Conservation (phyloP, 2,329 filamentous ascomycete species). For the Cytospora schulzeri region DNA sequence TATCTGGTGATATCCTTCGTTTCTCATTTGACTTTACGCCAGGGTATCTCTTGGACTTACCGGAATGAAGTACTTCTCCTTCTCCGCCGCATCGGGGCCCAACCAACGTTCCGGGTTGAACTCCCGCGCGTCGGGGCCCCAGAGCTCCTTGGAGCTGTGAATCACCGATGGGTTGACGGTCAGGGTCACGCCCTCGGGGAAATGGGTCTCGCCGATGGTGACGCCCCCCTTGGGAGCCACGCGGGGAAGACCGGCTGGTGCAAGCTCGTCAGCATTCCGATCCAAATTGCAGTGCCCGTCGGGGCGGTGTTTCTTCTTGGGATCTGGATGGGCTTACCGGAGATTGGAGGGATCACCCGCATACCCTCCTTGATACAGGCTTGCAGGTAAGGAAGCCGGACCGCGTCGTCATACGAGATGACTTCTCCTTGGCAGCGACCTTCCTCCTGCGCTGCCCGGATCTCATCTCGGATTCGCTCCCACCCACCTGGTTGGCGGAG, state of each 20-base stretch:
- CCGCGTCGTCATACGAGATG: constrained; percentile 34
- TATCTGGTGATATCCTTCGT: not conserved
- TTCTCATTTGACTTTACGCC: not conserved
- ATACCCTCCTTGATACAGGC: constrained; percentile 40
- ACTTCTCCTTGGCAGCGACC: constrained; percentile 27
- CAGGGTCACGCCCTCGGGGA: constrained; percentile 35
- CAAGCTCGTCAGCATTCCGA: not conserved
- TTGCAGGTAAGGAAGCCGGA: constrained; percentile 38
- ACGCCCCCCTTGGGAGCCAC: constrained; percentile 34
- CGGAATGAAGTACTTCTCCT: constrained; percentile 33
- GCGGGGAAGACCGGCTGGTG: constrained; percentile 32
- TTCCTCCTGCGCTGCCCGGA: constrained; percentile 29
- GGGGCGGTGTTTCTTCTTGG: constrained; percentile 27
- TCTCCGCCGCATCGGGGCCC: constrained; percentile 16
- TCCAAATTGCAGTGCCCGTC: not conserved
- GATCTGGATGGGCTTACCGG: constrained; percentile 26
- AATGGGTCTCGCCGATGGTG: constrained; percentile 33
- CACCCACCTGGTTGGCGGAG: constrained; percentile 30
- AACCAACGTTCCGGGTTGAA: constrained; percentile 34
- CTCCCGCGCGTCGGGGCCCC: constrained; percentile 31
- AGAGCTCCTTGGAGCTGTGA: constrained; percentile 33
- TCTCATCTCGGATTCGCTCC: constrained; percentile 30
- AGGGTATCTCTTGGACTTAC: constrained; percentile 18
- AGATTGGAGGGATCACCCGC: constrained; percentile 31
- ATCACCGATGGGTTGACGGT: constrained; percentile 34